A percentile compares a stretch with the other conserved stretches of the same genome.
These are phyloP conservation scores for Kluyveromyces lactis DNA, from an alignment of 805 yeast species.

Conservation along the genomic window DNA sequence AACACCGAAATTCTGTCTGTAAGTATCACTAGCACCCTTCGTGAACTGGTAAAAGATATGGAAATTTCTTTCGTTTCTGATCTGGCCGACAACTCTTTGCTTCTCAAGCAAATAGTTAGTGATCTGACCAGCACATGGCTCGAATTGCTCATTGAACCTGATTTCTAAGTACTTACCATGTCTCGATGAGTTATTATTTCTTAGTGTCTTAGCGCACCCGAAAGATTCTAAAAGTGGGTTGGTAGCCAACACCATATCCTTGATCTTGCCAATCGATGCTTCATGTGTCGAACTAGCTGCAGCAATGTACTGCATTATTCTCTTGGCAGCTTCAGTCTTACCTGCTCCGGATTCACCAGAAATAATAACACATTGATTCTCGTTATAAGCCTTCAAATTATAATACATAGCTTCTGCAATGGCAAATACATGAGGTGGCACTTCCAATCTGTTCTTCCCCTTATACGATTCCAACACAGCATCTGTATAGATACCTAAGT, in stretches of 20 bases:
- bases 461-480: constrained; percentile 66
- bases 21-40: constrained; percentile 77
- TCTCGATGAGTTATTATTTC: constrained; percentile 96
- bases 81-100: constrained; percentile 95
- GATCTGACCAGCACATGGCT: constrained; percentile 92
- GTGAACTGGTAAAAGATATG: constrained; percentile 96
- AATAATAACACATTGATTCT: constrained; percentile 93
- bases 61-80: constrained; percentile 86
- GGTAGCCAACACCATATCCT: constrained; percentile 96
- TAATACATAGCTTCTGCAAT: constrained; percentile 97
- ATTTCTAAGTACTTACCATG: constrained; percentile 96
- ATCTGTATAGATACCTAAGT: constrained; percentile 88
- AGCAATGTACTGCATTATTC: constrained; percentile 95
- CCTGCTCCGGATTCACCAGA: constrained; percentile 99
- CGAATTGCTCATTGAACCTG: constrained; percentile 69
- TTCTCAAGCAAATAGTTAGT: constrained; percentile 92
- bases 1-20: constrained; percentile 78
- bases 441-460: constrained; percentile 91
- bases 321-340: constrained; percentile 95
- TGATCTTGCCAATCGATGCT: constrained; percentile 71
- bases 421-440: constrained; percentile 96
- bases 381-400: constrained; percentile 87
- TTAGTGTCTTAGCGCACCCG: constrained; percentile 95
- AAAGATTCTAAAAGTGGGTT: constrained; percentile 97
- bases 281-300: constrained; percentile 66